Conservation (phyloP, 2,329 filamentous ascomycete genomes). For the Calonectria pseudoreteaudii region DNA sequence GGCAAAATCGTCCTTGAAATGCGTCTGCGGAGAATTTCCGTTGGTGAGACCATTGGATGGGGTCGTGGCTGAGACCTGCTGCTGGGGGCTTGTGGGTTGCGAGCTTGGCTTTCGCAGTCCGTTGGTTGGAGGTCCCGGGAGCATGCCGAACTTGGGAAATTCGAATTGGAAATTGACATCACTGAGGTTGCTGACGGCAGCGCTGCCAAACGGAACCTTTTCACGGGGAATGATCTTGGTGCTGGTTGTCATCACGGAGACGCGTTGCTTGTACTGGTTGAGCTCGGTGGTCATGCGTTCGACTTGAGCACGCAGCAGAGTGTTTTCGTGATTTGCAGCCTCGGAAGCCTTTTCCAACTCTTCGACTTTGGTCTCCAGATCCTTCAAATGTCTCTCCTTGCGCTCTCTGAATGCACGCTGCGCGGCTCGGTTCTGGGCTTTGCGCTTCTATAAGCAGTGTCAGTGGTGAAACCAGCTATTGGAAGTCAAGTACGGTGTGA, state of each 20-base stretch:
- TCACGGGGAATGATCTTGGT: slow-evolving; percentile 54
- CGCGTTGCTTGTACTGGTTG: slow-evolving; percentile 88
- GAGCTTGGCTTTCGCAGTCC: slow-evolving; percentile 43
- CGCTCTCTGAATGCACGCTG: slow-evolving; percentile 94
- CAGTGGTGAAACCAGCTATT: slow-evolving; percentile 21
- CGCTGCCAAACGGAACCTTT: slow-evolving; percentile 54
- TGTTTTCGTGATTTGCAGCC: slow-evolving; percentile 86
- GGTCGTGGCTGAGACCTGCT: slow-evolving; percentile 38
- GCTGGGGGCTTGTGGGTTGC: slow-evolving; percentile 49
- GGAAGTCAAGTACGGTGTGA: not conserved
- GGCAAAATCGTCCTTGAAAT: slow-evolving; percentile 62
- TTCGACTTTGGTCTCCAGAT: slow-evolving; percentile 82
- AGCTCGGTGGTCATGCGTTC: slow-evolving; percentile 88
- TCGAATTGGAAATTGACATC: slow-evolving; percentile 94
- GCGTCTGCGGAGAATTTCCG: slow-evolving; percentile 37
- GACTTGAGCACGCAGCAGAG: slow-evolving; percentile 84
- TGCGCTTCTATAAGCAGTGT: slow-evolving; percentile 76
- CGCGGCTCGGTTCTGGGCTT: slow-evolving; percentile 93
- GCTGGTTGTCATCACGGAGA: slow-evolving; percentile 67
- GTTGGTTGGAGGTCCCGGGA: slow-evolving; percentile 62
- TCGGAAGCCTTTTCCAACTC: slow-evolving; percentile 87
- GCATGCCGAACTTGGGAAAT: slow-evolving; percentile 90
- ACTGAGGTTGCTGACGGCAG: slow-evolving; percentile 69
- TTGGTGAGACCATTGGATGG: slow-evolving; percentile 46
- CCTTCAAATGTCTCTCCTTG: slow-evolving; percentile 91